Evolutionary conservation across 192 early-diverging fungal genomes (phyloP).

Genomic region (Coemansia interrupta): DNA sequence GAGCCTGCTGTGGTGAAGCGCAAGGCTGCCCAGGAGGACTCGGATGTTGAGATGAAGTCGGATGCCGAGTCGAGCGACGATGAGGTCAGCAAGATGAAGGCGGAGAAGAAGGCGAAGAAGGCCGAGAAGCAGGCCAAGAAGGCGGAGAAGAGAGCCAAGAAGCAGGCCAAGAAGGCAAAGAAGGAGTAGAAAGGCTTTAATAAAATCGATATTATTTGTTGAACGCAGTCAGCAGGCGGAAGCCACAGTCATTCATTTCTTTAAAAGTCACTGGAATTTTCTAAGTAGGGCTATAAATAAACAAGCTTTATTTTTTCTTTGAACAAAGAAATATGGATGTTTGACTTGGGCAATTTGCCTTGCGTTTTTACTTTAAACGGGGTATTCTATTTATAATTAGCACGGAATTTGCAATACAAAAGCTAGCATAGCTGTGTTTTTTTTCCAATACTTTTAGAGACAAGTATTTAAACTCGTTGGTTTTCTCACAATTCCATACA

Average conservation of each 20-base stretch:
- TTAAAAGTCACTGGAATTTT: background rate
- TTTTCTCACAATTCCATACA: too few species aligned
- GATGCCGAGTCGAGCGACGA: constrained; percentile 32
- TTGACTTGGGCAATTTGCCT: too few species aligned
- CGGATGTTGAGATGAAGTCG: constrained; percentile 25
- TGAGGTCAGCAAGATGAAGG: constrained; percentile 11
- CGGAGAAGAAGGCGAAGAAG: constrained; percentile 23
- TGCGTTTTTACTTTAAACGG: too few species aligned
- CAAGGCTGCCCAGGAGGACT: constrained; percentile 25
- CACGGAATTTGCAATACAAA: too few species aligned
- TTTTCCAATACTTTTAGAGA: too few species aligned
- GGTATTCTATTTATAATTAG: too few species aligned
- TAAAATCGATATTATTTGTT: constrained; percentile 1
- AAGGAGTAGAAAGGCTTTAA: constrained; percentile 15
- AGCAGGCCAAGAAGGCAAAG: constrained; percentile 36
- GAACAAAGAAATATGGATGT: too few species aligned
- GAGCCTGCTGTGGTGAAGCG: constrained; percentile 15
- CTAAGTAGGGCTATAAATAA: background rate
- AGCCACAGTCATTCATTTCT: too few species aligned
- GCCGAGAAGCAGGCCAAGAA: constrained; percentile 32
- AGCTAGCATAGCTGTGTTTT: too few species aligned
- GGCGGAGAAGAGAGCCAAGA: constrained; percentile 30
- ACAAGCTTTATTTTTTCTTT: too few species aligned
- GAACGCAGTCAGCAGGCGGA: background rate
- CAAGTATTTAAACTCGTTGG: too few species aligned